phyloP scores from a whole-genome alignment of 2,329 filamentous ascomycete species.

The Aureobasidium sp. region DNA sequence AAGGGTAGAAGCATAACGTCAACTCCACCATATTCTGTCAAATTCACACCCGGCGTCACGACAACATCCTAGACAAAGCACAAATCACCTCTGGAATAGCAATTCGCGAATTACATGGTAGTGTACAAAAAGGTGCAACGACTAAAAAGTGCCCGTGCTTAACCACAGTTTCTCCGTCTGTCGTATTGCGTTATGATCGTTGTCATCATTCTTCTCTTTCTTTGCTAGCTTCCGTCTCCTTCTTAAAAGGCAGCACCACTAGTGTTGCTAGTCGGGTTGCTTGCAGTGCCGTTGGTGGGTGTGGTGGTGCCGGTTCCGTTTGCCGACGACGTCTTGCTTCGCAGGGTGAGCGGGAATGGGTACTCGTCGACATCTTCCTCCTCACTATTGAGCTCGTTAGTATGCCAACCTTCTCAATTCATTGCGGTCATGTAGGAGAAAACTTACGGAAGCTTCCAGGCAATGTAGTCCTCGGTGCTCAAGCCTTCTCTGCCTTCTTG shows the following conservation, averaged over 20 bases:
- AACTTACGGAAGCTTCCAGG: conserved; percentile 94
- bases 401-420: neutral
- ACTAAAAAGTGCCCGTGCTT: neutral
- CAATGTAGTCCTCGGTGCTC: conserved; percentile 94
- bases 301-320: conserved; percentile 25
- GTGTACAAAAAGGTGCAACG: conserved; percentile 9
- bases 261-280: neutral
- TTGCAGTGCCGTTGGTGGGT: conserved; percentile 18
- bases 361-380: conserved; percentile 86
- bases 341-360: conserved; percentile 62
- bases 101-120: conserved; percentile 13
- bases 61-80: neutral
- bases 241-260: conserved; percentile 4
- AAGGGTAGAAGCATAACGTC: neutral
- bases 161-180: neutral
- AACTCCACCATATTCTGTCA: neutral
- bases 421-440: too few species aligned
- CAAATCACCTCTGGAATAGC: neutral
- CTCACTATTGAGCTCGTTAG: conserved; percentile 51
- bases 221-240: neutral
- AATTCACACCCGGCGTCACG: neutral
- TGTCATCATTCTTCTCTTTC: conserved; percentile 2
- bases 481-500: conserved; percentile 91
- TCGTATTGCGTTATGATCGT: conserved; percentile 1
- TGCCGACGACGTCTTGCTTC: conserved; percentile 32